Evolutionary conservation across 352 stramenopile genomes (phyloP).

Genomic region (Globisporangium polare): DNA sequence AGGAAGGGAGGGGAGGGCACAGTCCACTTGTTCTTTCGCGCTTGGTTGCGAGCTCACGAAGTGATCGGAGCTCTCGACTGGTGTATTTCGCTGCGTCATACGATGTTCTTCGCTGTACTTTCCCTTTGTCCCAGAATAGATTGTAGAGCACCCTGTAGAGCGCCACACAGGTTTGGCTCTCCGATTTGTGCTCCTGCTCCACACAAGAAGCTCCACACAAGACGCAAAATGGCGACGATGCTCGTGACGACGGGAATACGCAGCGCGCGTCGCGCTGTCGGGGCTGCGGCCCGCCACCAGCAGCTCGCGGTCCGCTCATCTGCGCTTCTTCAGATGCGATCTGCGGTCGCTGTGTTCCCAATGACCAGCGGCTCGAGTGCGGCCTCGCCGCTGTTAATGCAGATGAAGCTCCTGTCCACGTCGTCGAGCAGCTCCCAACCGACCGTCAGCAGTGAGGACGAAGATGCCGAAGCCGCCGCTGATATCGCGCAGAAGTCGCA

Average conservation of each 20-base stretch:
- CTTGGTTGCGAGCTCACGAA: too few species aligned
- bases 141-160: not conserved
- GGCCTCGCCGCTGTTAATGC: not conserved
- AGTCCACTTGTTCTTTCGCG: too few species aligned
- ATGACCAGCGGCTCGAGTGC: not conserved
- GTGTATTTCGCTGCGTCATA: too few species aligned
- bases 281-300: not conserved
- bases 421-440: constrained; percentile 3
- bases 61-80: too few species aligned
- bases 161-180: not conserved
- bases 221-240: not conserved
- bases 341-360: not conserved
- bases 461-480: not conserved
- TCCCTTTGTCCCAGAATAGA: too few species aligned
- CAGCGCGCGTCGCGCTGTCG: constrained; percentile 2
- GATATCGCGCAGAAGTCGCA: not conserved
- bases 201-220: not conserved
- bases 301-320: not conserved
- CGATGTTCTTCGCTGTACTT: too few species aligned
- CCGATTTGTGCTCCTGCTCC: not conserved
- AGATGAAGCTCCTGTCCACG: constrained; percentile 10
- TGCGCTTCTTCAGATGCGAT: not conserved
- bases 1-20: too few species aligned
- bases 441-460: not conserved
- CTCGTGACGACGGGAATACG: constrained; percentile 1